Evolutionary conservation across 352 stramenopile genomes (phyloP).

Genomic region (Phytophthora citricola): DNA sequence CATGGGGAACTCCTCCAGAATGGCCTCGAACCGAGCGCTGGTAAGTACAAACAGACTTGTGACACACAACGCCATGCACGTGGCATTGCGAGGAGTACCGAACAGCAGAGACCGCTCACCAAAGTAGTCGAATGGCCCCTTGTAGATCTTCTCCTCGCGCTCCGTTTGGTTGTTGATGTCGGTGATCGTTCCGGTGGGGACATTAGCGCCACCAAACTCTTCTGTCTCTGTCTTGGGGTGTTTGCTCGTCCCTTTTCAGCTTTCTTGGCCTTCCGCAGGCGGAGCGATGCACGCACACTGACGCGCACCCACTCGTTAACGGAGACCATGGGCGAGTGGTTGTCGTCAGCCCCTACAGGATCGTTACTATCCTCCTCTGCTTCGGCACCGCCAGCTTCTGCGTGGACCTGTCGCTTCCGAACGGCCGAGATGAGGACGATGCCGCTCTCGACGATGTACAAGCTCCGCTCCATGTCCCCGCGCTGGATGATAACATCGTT

Average conservation of each 20-base stretch:
- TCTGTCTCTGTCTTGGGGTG: constrained; percentile 15
- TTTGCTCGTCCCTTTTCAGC: not conserved
- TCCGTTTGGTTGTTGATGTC: constrained; percentile 46
- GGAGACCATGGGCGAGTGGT: constrained; percentile 29
- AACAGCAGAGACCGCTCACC: constrained; percentile 79
- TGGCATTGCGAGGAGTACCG: constrained; percentile 70
- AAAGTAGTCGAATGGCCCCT: constrained; percentile 80
- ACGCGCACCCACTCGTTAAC: constrained; percentile 44
- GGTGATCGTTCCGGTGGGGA: constrained; percentile 20
- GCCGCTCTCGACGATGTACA: constrained; percentile 77
- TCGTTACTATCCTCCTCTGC: constrained; percentile 18
- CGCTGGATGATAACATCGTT: constrained; percentile 81
- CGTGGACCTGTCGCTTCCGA: constrained; percentile 17
- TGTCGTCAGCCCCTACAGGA: constrained; percentile 2
- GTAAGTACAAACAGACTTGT: constrained; percentile 77
- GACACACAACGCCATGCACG: constrained; percentile 72
- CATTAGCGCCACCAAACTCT: constrained; percentile 32
- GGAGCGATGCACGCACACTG: constrained; percentile 21
- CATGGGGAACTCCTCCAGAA: constrained; percentile 70
- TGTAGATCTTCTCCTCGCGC: constrained; percentile 71
- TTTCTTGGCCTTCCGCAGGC: constrained; percentile 22
- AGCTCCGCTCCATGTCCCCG: constrained; percentile 59
- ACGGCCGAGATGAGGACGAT: constrained; percentile 70
- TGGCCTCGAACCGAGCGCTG: constrained; percentile 65
- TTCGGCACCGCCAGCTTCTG: not conserved